Evolutionary conservation across 129 eudicot species (phyloP).

Genomic region (Pseudognaphalium luteoalbum): DNA sequence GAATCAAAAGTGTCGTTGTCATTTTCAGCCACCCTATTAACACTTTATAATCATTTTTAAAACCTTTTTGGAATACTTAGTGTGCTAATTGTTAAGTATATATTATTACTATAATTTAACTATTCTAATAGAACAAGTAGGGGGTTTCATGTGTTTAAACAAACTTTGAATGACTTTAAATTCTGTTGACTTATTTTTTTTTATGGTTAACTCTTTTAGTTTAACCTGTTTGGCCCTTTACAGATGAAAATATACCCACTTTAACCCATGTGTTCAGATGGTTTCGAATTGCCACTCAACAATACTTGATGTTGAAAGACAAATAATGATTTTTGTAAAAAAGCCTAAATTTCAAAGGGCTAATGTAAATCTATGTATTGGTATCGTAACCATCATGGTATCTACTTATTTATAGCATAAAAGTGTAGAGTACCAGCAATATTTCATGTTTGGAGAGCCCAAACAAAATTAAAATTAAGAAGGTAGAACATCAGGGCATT

Average conservation of each 20-base stretch:
- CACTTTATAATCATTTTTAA: not conserved
- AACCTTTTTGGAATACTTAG: too few relatives aligned
- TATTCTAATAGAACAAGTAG: not conserved
- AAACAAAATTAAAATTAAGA: not conserved
- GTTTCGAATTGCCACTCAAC: too few relatives aligned
- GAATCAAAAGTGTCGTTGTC: not conserved
- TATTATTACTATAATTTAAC: not conserved
- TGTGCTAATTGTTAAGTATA: not conserved
- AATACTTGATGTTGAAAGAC: too few relatives aligned
- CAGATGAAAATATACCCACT: not conserved
- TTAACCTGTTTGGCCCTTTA: not conserved
- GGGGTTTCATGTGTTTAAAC: not conserved
- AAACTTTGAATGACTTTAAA: not conserved
- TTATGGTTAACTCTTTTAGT: not conserved
- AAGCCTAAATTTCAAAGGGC: not conserved
- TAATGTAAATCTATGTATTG: not conserved
- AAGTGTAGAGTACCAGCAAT: too few relatives aligned
- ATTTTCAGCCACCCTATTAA: not conserved
- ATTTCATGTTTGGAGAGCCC: not conserved
- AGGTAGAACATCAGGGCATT: conserved; percentile 54
- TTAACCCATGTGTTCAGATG: too few relatives aligned
- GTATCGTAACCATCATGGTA: not conserved
- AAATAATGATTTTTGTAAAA: too few relatives aligned
- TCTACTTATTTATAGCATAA: not conserved
- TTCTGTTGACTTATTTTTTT: not conserved